Evolutionary conservation across 2,329 filamentous ascomycete genomes (phyloP), one percentile per base, ranked within the genome.

Genomic region (Aspergillus hortae): DNA sequence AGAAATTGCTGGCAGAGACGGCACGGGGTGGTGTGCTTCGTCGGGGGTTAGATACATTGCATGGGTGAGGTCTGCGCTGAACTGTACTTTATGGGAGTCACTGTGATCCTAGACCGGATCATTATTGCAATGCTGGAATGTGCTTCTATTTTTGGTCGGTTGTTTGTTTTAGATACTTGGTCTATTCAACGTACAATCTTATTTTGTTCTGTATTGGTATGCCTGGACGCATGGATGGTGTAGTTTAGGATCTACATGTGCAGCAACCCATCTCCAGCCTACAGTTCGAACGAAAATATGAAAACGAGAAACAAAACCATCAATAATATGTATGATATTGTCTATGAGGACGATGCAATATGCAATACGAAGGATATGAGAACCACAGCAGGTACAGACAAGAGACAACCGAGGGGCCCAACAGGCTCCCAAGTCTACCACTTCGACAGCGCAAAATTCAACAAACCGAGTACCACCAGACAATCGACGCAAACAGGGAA

Each of bases 61-160:
- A 58, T 58, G 53, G 55, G 52, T 52, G 52, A 49, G 40, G 45
- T 53, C 51, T 48, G 44, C 40, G 42, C 46, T 60, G 54, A 53
- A 60, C 55, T 62, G 59, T 63, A 59, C 52, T 62, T 61, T 63
- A 61, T 57, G 54, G 56, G 53, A 54, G 58, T 58, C 53, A 53
- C 48, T 52, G 42, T 52, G 54, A 55, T 56, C 54, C 52, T 57
- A 50, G 53, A 56, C 41, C 49, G 52, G 54, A 52, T 58, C 55
- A 56, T 57, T 54, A 51, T 57, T 53, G 53, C 56, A 58, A 56
- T 53, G 57, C 48, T 58, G 52, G 56, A 44, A 52, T 50, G 47
- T 52, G 58, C 50, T 48, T 19, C 43, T 47, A 35, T 49, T 55
- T 45, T 54, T 52, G 32, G 43, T 49, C 30, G 50, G 46, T 44